Evolutionary conservation across 805 yeast species (phyloP).

Genomic region (Pichia deserticola): DNA sequence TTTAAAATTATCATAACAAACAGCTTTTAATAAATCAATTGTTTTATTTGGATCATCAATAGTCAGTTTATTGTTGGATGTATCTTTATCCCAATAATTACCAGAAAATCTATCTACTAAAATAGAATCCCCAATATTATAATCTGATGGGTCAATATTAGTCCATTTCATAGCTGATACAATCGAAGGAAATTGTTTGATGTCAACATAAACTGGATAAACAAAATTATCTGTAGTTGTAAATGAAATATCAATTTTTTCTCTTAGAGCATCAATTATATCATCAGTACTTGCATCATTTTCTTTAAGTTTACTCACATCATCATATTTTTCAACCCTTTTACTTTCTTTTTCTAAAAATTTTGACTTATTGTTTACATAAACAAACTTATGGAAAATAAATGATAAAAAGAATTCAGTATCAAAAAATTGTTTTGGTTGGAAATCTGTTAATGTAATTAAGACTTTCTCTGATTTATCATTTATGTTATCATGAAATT

Average conservation of each 20-base stretch:
- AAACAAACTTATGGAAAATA: conserved; percentile 40
- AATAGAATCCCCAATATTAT: conserved; percentile 48
- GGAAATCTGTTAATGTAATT: conserved; percentile 40
- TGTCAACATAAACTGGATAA: conserved; percentile 44
- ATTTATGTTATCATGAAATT: conserved; percentile 16
- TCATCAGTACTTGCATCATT: conserved; percentile 35
- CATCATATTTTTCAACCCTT: conserved; percentile 33
- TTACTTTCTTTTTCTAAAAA: conserved; percentile 27
- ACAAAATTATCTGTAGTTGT: conserved; percentile 27
- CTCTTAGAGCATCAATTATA: conserved; percentile 43
- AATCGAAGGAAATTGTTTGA: conserved; percentile 24
- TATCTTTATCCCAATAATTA: conserved; percentile 18
- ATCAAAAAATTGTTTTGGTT: conserved; percentile 20
- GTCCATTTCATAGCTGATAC: conserved; percentile 30
- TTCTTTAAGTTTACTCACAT: conserved; percentile 38
- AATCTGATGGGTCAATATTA: conserved; percentile 25
- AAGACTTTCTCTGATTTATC: conserved; percentile 39
- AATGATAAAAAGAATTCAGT: conserved; percentile 29
- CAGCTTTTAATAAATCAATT: conserved; percentile 9
- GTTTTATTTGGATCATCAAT: conserved; percentile 7
- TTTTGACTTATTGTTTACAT: conserved; percentile 31
- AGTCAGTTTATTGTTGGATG: conserved; percentile 8
- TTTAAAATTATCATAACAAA: conserved; percentile 6
- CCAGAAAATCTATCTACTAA: conserved; percentile 36
- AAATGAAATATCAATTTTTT: conserved; percentile 39